A percentile compares a stretch with the other conserved stretches of the same genome.
Conservation (phyloP, 2,329 filamentous ascomycete species). For the Teratosphaeria destructans region DNA sequence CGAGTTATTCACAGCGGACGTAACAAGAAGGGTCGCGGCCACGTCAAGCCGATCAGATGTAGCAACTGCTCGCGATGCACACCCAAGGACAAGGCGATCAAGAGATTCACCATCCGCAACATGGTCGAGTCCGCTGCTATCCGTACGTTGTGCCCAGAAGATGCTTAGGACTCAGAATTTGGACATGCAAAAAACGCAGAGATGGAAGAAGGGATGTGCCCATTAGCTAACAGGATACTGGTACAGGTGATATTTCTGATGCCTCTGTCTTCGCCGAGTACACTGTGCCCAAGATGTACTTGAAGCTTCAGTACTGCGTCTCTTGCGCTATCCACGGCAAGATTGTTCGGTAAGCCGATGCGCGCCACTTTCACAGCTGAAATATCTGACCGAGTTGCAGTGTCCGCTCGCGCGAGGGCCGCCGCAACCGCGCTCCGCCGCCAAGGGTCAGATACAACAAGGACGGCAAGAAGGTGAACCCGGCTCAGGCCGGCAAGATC, state of each 20-base stretch:
- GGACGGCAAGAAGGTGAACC: conserved; percentile 99
- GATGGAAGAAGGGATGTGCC: background rate
- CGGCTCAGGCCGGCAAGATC: conserved; percentile 66
- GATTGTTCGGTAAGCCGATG: conserved; percentile 81
- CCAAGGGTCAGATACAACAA: conserved; percentile 99
- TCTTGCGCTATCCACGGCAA: conserved; percentile 99
- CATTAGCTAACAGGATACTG: conserved; percentile 6
- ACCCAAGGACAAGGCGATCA: conserved; percentile 99
- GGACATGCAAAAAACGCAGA: background rate
- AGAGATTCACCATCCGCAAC: conserved; percentile 99
- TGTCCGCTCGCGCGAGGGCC: conserved; percentile 92
- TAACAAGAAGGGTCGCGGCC: conserved; percentile 99
- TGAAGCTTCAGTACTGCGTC: conserved; percentile 99
- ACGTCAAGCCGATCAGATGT: conserved; percentile 98
- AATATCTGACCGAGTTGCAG: conserved; percentile 38
- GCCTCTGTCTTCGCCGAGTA: conserved; percentile 99
- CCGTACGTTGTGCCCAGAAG: conserved; percentile 56
- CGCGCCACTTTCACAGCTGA: background rate
- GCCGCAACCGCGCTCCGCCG: conserved; percentile 97
- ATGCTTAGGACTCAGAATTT: background rate
- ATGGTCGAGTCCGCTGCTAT: conserved; percentile 99
- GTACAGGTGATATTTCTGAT: conserved; percentile 98
- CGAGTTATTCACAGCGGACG: conserved; percentile 58
- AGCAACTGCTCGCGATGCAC: conserved; percentile 74
- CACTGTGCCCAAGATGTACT: conserved; percentile 99